A percentile compares a stretch with the other conserved stretches of the same genome.
Evolutionary conservation across 805 yeast species (phyloP).

Genomic region (Wickerhamiella shivajii): DNA sequence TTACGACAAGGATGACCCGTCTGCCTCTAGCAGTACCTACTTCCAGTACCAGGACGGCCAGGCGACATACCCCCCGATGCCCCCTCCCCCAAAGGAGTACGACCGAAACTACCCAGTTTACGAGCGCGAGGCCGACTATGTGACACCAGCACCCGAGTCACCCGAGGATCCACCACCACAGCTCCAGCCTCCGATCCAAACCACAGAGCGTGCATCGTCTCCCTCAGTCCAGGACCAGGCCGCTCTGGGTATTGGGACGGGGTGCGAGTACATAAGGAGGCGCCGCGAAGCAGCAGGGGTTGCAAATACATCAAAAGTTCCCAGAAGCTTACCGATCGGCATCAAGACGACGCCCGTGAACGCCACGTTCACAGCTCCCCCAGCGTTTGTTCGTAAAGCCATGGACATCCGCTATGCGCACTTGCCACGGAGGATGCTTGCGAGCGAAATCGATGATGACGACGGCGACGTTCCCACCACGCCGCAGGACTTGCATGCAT

Average conservation of each 20-base stretch:
- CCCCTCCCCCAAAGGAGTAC: not conserved
- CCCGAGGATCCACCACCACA: not conserved
- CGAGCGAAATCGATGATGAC: constrained; percentile 60
- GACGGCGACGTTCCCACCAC: constrained; percentile 23
- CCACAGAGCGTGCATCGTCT: constrained; percentile 1
- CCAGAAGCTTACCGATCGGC: constrained; percentile 18
- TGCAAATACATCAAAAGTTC: constrained; percentile 17
- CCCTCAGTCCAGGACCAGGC: constrained; percentile 6
- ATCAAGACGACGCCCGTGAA: constrained; percentile 9
- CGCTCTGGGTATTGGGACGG: constrained; percentile 20
- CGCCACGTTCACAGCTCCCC: constrained; percentile 16
- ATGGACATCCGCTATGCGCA: constrained; percentile 28
- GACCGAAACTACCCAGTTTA: not conserved
- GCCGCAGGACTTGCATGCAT: constrained; percentile 2
- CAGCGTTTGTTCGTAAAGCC: constrained; percentile 22
- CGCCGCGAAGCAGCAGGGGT: constrained; percentile 21
- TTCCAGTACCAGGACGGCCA: too few species aligned
- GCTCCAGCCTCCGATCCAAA: not conserved
- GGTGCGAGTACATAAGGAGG: constrained; percentile 22
- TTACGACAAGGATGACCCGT: too few species aligned
- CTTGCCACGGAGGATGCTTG: constrained; percentile 46
- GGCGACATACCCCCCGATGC: not conserved
- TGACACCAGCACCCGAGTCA: not conserved
- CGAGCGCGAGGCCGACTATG: not conserved
- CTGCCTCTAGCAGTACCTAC: too few species aligned